These are phyloP conservation scores for Salix dunnii DNA, from an alignment of 345 rosid genomes.

Conservation along the genomic window DNA sequence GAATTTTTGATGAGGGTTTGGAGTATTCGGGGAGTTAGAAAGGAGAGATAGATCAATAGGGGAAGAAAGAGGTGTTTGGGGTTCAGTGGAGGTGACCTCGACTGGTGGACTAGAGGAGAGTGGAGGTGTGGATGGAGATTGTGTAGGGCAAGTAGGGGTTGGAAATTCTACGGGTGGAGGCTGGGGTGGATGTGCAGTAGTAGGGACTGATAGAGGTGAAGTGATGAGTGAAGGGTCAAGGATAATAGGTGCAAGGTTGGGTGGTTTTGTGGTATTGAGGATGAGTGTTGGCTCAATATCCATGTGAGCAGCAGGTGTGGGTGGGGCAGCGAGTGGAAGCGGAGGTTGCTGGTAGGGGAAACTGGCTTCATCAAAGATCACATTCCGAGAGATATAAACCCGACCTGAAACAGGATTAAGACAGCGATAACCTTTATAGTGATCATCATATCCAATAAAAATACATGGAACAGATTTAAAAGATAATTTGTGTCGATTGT, in stretches of 20 bases:
- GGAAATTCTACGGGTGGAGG: no score
- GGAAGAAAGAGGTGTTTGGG: neutral
- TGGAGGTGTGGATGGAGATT: neutral
- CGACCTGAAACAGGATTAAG: neutral
- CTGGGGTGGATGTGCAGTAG: no score
- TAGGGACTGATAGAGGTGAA: rapidly evolving
- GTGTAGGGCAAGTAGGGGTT: neutral
- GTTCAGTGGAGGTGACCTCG: neutral
- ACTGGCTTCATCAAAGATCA: no score
- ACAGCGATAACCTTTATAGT: no score
- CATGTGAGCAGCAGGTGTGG: neutral
- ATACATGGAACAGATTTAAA: neutral
- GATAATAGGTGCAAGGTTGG: no score
- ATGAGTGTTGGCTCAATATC: no score
- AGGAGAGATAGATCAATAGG: neutral
- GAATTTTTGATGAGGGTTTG: neutral
- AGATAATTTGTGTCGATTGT: neutral
- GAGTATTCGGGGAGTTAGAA: rapidly evolving
- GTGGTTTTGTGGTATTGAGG: neutral
- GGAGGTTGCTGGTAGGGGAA: neutral
- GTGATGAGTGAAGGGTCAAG: neutral
- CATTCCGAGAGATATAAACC: neutral
- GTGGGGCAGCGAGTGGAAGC: rapidly evolving
- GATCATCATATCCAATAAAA: neutral
- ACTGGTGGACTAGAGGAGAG: neutral